These are phyloP conservation scores for Trichoderma polysporum DNA, from an alignment of 2,329 filamentous ascomycete species.

Conservation along the genomic window DNA sequence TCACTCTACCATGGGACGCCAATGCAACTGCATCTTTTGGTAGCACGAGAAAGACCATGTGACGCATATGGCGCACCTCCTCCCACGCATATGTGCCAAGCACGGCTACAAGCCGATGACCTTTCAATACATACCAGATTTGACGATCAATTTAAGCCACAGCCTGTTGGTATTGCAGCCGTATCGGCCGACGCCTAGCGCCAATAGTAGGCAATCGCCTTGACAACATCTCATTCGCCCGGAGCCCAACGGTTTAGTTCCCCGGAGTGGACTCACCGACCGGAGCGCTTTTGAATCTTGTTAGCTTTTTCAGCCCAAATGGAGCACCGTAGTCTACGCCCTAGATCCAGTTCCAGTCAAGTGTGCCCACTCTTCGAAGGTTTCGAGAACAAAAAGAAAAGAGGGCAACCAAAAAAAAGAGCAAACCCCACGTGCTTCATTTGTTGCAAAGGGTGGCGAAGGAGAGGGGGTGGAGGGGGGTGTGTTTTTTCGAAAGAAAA, in stretches of 20 bases:
- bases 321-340: not conserved
- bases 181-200: conserved; percentile 18
- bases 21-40: conserved; percentile 1
- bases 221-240: conserved; percentile 17
- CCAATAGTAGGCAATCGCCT: conserved; percentile 5
- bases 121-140: not conserved
- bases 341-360: conserved; percentile 14
- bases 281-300: conserved; percentile 9
- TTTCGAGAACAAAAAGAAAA: conserved; percentile 14
- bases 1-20: not conserved
- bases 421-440: not conserved
- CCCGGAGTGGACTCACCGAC: conserved; percentile 14
- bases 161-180: not conserved
- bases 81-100: not conserved
- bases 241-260: conserved; percentile 12
- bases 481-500: not conserved
- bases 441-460: not conserved
- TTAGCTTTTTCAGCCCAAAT: conserved; percentile 14
- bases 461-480: too few species aligned
- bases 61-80: not conserved
- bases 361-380: conserved; percentile 3
- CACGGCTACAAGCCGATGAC: not conserved
- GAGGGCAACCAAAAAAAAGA: not conserved
- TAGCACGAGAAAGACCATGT: conserved; percentile 6
- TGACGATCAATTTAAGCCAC: conserved; percentile 11